phyloP scores from a whole-genome alignment of 2,329 filamentous ascomycete species.

The Calonectria leucothoes region DNA sequence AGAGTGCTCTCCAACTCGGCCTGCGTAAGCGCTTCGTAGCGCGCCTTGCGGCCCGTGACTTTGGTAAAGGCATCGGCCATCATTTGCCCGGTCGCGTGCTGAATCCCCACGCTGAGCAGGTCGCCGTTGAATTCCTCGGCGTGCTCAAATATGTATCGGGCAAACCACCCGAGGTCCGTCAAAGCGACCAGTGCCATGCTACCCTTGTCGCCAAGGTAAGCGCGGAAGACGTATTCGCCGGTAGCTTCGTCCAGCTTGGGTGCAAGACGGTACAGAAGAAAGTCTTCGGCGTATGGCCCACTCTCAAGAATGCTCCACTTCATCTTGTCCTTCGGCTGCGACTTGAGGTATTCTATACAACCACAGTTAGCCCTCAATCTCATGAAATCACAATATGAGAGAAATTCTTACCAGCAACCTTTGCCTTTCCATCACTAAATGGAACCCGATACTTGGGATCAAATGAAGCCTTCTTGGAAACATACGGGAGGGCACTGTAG shows the following conservation, averaged over 20 bases:
- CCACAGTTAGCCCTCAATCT: not conserved
- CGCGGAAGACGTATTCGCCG: not conserved
- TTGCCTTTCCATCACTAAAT: not conserved
- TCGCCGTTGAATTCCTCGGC: constrained; percentile 21
- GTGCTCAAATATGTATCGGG: constrained; percentile 25
- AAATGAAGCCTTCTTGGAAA: constrained; percentile 23
- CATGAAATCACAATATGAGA: not conserved
- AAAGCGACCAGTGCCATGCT: constrained; percentile 3
- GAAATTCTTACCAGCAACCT: not conserved
- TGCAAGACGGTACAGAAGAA: not conserved
- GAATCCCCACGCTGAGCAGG: constrained; percentile 26
- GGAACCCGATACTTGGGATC: constrained; percentile 20
- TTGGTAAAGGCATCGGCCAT: constrained; percentile 21
- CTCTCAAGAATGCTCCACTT: constrained; percentile 5
- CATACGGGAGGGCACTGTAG: constrained; percentile 18
- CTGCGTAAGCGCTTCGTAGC: constrained; percentile 16
- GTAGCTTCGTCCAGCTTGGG: not conserved
- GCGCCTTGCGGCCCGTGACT: constrained; percentile 19
- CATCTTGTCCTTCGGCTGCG: not conserved
- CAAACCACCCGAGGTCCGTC: constrained; percentile 20
- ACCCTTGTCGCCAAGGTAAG: not conserved
- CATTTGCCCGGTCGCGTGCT: constrained; percentile 16
- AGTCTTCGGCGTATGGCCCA: constrained; percentile 2
- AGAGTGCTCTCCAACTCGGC: not conserved
- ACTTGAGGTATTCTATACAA: not conserved